These are phyloP conservation scores for Heteromeles arbutifolia DNA, from an alignment of 306 rosid genomes.

Conservation along the genomic window DNA sequence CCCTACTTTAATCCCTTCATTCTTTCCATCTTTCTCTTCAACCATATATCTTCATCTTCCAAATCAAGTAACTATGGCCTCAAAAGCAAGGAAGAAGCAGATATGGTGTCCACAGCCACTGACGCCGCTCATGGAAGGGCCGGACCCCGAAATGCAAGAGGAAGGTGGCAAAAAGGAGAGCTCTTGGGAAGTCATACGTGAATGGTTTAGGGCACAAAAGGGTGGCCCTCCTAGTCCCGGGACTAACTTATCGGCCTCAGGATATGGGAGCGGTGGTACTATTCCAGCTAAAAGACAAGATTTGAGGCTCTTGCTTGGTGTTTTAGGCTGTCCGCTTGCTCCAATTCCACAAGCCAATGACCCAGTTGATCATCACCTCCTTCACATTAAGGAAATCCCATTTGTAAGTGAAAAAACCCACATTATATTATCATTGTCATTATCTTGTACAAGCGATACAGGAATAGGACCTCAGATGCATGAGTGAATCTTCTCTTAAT, in stretches of 20 bases:
- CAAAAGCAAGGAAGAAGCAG: conserved; percentile 64
- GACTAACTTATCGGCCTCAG: background rate
- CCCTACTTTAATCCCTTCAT: background rate
- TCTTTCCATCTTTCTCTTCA: background rate
- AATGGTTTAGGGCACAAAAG: conserved; percentile 75
- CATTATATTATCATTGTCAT: background rate
- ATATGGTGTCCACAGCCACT: conserved; percentile 84
- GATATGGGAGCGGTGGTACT: conserved; percentile 17
- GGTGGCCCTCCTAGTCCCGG: conserved; percentile 1
- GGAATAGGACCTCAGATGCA: background rate
- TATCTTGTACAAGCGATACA: background rate
- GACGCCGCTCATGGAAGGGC: conserved; percentile 92
- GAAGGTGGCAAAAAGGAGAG: conserved; percentile 81
- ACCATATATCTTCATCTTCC: background rate
- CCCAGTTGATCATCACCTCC: conserved; percentile 20
- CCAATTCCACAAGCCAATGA: conserved; percentile 62
- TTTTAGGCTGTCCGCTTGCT: conserved; percentile 88
- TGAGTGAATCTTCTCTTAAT: background rate
- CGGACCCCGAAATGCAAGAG: conserved; percentile 79
- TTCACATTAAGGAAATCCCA: conserved; percentile 62
- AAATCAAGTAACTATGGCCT: conserved; percentile 34
- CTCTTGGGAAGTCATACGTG: conserved; percentile 83
- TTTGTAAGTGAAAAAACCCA: conserved; percentile 39
- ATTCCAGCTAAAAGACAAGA: conserved; percentile 67
- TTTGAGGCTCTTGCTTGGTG: conserved; percentile 82